Percentiles rank a stretch among this genome's conserved stretches.
Conservation (phyloP, 75 land plant species). For the Selaginella tamariscina region DNA sequence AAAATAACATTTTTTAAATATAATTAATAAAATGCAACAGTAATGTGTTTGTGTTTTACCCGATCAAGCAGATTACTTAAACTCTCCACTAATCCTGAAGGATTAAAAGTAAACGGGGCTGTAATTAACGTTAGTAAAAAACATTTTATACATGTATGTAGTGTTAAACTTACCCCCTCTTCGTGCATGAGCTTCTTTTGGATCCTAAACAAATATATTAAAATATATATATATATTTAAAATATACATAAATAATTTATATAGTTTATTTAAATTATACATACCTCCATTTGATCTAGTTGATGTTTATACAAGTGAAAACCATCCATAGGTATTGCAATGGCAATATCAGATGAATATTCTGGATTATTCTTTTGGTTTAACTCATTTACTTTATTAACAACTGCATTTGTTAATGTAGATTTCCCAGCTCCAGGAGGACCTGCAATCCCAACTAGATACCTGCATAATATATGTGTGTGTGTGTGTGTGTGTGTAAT, state of each 20-base stretch:
- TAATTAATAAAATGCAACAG: too few species aligned
- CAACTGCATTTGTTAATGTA: constrained; percentile 75
- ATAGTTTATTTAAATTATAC: neutral
- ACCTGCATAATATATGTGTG: constrained; percentile 31
- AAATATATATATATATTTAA: neutral
- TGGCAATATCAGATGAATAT: constrained; percentile 42
- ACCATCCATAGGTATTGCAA: constrained; percentile 93
- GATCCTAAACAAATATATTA: constrained; percentile 45
- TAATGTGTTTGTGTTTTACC: too few species aligned
- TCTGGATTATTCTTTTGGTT: constrained; percentile 20
- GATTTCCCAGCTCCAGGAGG: constrained; percentile 98
- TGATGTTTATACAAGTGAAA: constrained; percentile 89
- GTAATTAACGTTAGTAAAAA: neutral
- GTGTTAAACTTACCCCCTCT: constrained; percentile 70
- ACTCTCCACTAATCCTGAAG: neutral
- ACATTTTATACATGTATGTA: neutral
- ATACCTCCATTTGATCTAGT: constrained; percentile 91
- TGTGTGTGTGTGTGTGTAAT: too few species aligned
- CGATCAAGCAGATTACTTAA: neutral
- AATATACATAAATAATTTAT: neutral
- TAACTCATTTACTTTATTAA: constrained; percentile 42
- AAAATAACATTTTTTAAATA: too few species aligned
- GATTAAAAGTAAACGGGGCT: neutral
- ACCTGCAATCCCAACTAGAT: constrained; percentile 80
- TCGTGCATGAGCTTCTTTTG: constrained; percentile 96